Evolutionary conservation across 1,284 basidiomycete species (phyloP).

Genomic region (Dichomitus squalens): DNA sequence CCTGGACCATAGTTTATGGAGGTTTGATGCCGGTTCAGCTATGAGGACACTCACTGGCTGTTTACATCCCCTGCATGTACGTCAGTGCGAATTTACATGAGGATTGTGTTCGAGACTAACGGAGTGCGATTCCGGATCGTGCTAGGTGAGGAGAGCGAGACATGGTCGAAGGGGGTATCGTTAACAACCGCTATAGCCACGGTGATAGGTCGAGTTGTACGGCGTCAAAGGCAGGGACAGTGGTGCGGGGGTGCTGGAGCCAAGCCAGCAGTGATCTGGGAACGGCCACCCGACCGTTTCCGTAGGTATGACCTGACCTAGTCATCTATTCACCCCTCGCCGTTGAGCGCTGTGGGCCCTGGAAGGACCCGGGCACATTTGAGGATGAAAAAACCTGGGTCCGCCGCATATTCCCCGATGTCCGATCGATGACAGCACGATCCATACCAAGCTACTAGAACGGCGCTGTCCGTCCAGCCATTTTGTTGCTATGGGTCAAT

Average conservation of each 20-base stretch:
- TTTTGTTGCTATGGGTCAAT: background rate
- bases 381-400: background rate
- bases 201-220: constrained; percentile 5
- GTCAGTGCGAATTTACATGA: background rate
- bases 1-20: constrained; percentile 23
- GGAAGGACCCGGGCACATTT: background rate
- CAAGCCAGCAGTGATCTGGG: constrained; percentile 5
- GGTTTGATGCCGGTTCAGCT: background rate
- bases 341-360: too few species aligned
- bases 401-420: constrained; percentile 8
- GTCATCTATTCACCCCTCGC: constrained; percentile 7
- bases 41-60: constrained; percentile 19
- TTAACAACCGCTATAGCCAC: constrained; percentile 11
- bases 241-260: constrained; percentile 15
- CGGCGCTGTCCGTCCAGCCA: background rate
- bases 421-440: constrained; percentile 1
- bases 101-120: constrained; percentile 7
- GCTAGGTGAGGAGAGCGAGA: constrained; percentile 6
- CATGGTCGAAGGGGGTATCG: constrained; percentile 7
- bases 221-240: background rate
- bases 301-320: too few species aligned
- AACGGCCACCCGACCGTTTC: background rate
- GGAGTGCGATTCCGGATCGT: constrained; percentile 2
- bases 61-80: constrained; percentile 13
- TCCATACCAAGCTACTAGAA: background rate